Base-by-base conservation (phyloP, 75 land plant species). In the Pinus tabuliformis region DNA sequence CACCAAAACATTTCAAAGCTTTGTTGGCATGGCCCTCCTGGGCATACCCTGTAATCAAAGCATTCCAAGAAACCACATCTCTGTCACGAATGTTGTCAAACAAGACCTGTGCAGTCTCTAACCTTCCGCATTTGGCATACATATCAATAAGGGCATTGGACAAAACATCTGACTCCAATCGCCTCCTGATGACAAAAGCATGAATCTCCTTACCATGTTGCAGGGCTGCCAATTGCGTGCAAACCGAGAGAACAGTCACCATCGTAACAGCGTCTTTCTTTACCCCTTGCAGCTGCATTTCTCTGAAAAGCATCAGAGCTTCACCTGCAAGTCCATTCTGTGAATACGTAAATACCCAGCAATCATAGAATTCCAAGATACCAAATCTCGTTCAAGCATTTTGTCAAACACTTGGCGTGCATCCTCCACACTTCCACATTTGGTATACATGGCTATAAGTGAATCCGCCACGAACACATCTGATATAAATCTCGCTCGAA, bases 291-390 rank as follows among this genome's bases (percentile, higher is more conserved):
- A 70, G 65, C 75, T 66, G 65, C 94, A 91, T 91, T 45, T 42
- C 61, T 13, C 78, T 54, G 73, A 89, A 89, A 3, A 76, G 18
- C 72, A 30, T 18, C 39, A 90, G 58, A 0, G 57, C 65, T 13
- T 88, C 65, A 1, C 36, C 5, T 3, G 77, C 87, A 58, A 56
- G 20, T 4, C 22, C 75, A 72, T 89, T 76, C 12, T 83, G 82
- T 5, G 76, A 73, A 70, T 86, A 89, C 28, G 82, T 5, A 74
- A 73, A 70, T 86, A 89, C 28, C 82, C 87, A 18, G 80, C 75
- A 54, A 91, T 89, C 52, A 93, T 82, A 16, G 94, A 81, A 79
- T 91, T 91, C 96, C 96, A 93, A 37, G 94, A 86, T 6, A 91
- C 87, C 7, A 83, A 54, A 74, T 93, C 94, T 73, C 81, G 80